These are phyloP conservation scores for Arthrobotrys entomopaga DNA, from an alignment of 2,329 filamentous ascomycete genomes.

Conservation along the genomic window DNA sequence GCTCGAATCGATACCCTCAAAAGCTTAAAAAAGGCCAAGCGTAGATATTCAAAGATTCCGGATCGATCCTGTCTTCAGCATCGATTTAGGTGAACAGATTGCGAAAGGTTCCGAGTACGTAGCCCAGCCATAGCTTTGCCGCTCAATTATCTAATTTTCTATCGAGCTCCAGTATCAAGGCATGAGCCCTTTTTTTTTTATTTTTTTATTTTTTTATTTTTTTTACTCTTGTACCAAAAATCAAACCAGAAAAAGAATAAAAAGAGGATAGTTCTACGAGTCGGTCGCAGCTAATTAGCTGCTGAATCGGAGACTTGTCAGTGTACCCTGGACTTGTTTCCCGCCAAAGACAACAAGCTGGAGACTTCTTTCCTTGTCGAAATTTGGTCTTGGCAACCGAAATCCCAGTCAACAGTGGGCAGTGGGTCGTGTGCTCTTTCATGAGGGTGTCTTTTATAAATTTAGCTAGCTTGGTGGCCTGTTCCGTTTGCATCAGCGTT, in stretches of 20 bases:
- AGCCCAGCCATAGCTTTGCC: background rate
- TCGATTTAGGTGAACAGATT: constrained; percentile 42
- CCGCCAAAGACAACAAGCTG: constrained; percentile 35
- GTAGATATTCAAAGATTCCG: constrained; percentile 14
- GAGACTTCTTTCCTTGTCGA: constrained; percentile 5
- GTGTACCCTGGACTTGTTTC: constrained; percentile 40
- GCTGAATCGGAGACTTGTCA: constrained; percentile 54
- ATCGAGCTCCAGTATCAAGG: constrained; percentile 36
- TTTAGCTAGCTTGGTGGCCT: constrained; percentile 39
- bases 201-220: background rate
- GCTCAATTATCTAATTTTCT: constrained; percentile 26
- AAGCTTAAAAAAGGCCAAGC: constrained; percentile 32
- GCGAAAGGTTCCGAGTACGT: constrained; percentile 43
- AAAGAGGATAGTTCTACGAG: constrained; percentile 2
- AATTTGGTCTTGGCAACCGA: constrained; percentile 33
- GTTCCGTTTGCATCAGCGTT: constrained; percentile 36
- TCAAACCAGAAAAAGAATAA: constrained; percentile 10
- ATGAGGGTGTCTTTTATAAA: no score
- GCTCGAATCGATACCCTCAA: constrained; percentile 20
- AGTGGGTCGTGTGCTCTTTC: constrained; percentile 29
- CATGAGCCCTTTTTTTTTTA: constrained; percentile 32
- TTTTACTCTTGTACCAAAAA: background rate
- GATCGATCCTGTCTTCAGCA: constrained; percentile 16
- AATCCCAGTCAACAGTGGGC: constrained; percentile 18
- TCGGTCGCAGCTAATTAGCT: constrained; percentile 33